These are phyloP conservation scores for Tuber calosporum DNA, from an alignment of 495 filamentous ascomycete genomes.

Conservation along the genomic window DNA sequence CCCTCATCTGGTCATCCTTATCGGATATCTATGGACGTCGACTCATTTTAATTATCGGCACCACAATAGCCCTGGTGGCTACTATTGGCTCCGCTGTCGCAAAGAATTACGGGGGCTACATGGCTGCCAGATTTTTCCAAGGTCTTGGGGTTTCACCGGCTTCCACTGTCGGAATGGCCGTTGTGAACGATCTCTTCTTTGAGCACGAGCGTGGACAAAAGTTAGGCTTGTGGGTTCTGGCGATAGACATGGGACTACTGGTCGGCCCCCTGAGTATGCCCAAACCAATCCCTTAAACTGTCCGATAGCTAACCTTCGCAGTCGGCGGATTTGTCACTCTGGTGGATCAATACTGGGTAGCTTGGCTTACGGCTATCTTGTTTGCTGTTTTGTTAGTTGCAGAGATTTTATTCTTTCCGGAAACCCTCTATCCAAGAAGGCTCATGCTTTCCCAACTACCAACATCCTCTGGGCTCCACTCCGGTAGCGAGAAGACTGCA, in stretches of 20 bases:
- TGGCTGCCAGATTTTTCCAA: slow-evolving; percentile 58
- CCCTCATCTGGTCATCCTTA: slow-evolving; percentile 54
- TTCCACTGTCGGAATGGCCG: slow-evolving; percentile 55
- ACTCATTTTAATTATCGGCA: slow-evolving; percentile 52
- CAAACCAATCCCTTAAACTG: not conserved
- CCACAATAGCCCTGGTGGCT: slow-evolving; percentile 49
- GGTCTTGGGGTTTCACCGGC: slow-evolving; percentile 56
- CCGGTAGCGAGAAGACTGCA: slow-evolving; percentile 41
- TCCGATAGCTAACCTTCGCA: slow-evolving; percentile 22
- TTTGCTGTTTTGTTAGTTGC: slow-evolving; percentile 50
- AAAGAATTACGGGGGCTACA: slow-evolving; percentile 49
- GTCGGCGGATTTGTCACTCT: slow-evolving; percentile 55
- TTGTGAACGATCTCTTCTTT: slow-evolving; percentile 55
- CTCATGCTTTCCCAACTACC: slow-evolving; percentile 46
- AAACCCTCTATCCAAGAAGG: slow-evolving; percentile 56
- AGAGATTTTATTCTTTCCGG: slow-evolving; percentile 53
- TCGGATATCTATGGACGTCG: slow-evolving; percentile 56
- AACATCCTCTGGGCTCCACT: slow-evolving; percentile 2
- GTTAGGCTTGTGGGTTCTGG: slow-evolving; percentile 58
- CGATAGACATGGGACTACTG: slow-evolving; percentile 52
- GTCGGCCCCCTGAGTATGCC: slow-evolving; percentile 49
- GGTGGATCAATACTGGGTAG: slow-evolving; percentile 51
- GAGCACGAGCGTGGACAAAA: slow-evolving; percentile 57
- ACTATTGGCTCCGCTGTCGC: slow-evolving; percentile 51
- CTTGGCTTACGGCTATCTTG: slow-evolving; percentile 55